Base-by-base conservation (phyloP, 1,139 yeast genomes). In the Meyerozyma guilliermondii region DNA sequence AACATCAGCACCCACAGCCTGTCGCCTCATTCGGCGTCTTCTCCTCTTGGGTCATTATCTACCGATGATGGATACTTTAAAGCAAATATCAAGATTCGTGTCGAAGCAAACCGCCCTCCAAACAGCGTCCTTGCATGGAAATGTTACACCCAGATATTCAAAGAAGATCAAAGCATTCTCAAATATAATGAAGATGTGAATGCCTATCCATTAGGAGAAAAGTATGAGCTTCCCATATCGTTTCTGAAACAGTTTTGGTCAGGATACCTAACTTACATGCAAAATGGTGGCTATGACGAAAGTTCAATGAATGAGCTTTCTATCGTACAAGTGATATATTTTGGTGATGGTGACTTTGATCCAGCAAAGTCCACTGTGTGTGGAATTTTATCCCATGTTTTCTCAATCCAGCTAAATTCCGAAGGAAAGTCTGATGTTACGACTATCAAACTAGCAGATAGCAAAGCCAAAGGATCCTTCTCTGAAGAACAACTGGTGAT, bases 171-270 rank as follows among this genome's bases (percentile, higher is more conserved):
- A 16, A 42, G 57, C 13, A 47, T 72, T 18, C 56, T 64, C 34
- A 60, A 60, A 24, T 54, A 54, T 7, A 53, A 54, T 31, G 76
- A 70, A 37, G 44, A 56, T 24, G 52, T 70, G n/a, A 69, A 67
- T 50, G 76, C 74, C 0, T 69, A 63, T 44, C 46, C 43, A 11
- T 46, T 46, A 2, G 45, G 48, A 1, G 42, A 45, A 16, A 46
- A 49, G 11, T 64, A 56, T 43, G 63, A 62, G 11, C 53, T 71
- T n/a, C 62, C 63, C 35, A 50, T 68, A 7, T 76, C 78, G 6
- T 68, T 71, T 43, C 52, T 70, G 51, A 66, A 61, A 46, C 58
- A 55, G 24, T 72, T 71, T 48, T 68, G 73, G 63, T 54, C 65
- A 2, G 77, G 78, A 0, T 68, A 62, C 48, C 51, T 72, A 29